Conservation (phyloP, 768 basidiomycete genomes). For the Kwoniella bestiolae region DNA sequence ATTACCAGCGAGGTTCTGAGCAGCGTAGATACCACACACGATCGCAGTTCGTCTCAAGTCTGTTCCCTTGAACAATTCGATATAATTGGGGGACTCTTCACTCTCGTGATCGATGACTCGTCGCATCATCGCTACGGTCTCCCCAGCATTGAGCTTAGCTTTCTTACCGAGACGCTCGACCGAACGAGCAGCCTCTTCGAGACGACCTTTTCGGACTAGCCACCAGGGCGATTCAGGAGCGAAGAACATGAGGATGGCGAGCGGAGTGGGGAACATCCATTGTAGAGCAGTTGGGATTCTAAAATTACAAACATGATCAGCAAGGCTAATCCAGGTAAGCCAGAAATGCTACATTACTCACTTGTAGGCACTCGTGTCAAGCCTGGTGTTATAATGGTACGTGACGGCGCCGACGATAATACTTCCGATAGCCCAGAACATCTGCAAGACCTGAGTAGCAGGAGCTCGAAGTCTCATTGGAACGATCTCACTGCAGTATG, state of each 20-base stretch:
- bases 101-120: slow-evolving; percentile 41
- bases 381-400: slow-evolving; percentile 35
- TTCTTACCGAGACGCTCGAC: slow-evolving; percentile 38
- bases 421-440: slow-evolving; percentile 55
- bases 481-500: slow-evolving; percentile 53
- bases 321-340: no score
- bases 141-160: slow-evolving; percentile 24
- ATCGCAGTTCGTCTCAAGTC: slow-evolving; percentile 46
- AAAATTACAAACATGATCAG: not conserved
- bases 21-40: slow-evolving; percentile 47
- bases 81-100: slow-evolving; percentile 26
- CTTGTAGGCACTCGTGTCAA: slow-evolving; percentile 17
- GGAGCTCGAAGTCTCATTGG: slow-evolving; percentile 50
- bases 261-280: slow-evolving; percentile 53
- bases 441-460: slow-evolving; percentile 52
- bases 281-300: slow-evolving; percentile 49
- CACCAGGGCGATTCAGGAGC: slow-evolving; percentile 56
- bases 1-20: slow-evolving; percentile 51
- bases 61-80: slow-evolving; percentile 49
- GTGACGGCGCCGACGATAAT: slow-evolving; percentile 53
- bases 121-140: slow-evolving; percentile 54
- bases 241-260: slow-evolving; percentile 44
- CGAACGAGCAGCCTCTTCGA: slow-evolving; percentile 39
- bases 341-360: no score
- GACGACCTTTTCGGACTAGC: slow-evolving; percentile 49